Evolutionary conservation across 2,329 filamentous ascomycete genomes (phyloP), one percentile per base, ranked within the genome.

Genomic region (Fusarium virguliforme): DNA sequence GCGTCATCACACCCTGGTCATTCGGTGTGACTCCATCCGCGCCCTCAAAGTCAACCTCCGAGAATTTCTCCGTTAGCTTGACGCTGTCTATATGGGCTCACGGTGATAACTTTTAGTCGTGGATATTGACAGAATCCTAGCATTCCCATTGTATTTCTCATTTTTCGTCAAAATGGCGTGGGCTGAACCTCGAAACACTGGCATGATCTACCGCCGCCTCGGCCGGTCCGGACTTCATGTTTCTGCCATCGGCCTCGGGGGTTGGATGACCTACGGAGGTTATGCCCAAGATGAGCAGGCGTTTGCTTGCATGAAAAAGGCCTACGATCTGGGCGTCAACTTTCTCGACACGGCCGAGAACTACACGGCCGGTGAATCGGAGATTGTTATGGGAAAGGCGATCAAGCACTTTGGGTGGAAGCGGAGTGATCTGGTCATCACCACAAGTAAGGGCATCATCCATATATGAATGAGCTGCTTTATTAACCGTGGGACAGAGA

Each of bases 261-360:
- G 87, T 51, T 89, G 88, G 88, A 83, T 92, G 58, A 92, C 90
- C 1, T 92, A 91, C 67, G 90, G 90, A 58, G 90, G 89, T 4
- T 88, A 90, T 71, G 87, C 90, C n/a, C 86, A 87, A 46, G 86
- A 90, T 72, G 88, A 90, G 60, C 86, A 85, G 67, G 86, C 89
- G 0, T 89, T 87, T 75, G 84, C 85, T 51, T 90, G 88, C 76
- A 88, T 90, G 86, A 88, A 90, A 81, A 84, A 86, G 46, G 89
- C 89, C 2, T 90, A 88, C 69, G 86, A 90, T 65, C 78, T 82
- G 53, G 89, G 89, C 3, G 83, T 90, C 78, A 90, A 90, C 81
- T 90, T 90, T 77, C 90, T 90, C 71, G 89, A 90, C 74, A 87
- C 84, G 9, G 89, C 89, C 2, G 89, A 90, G 77, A 84, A 79